Base-by-base conservation (phyloP, 495 filamentous ascomycete species). In the Penicillium turbatum region DNA sequence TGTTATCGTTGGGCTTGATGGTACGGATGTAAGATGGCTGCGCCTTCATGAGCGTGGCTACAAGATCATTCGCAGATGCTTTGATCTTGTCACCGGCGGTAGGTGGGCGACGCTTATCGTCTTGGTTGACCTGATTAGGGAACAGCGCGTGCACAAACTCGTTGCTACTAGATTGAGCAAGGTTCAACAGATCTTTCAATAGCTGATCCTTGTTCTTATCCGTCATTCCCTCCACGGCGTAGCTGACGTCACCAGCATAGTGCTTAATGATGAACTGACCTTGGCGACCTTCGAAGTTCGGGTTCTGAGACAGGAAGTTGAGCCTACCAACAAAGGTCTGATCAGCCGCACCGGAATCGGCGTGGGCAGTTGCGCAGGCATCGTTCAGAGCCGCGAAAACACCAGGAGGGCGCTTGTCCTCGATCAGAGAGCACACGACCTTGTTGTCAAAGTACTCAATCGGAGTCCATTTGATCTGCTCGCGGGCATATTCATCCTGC, bases 371-470 rank as follows among this genome's bases (percentile, higher is more conserved):
- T 48, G 91, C 93, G 61, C 95, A 97, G 29, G 95, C 95, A 71
- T 99, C 95, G 57, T 99, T 99, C 68, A 99, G 71, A 2, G 90
- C 92, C 11, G 95, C 90, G 69, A 99, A 97, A 17, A 99, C 86
- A 59, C 95, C 95, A 2, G 92, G 88, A 13, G 95, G 95, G 29
- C 90, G 78, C 70, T 87, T 85, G 60, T 93, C 89, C 69, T 97
- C 95, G 59, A 99, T 97, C 62, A 99, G 69, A 51, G 97, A 93
- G 68, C 95, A 99, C 38, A 99, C 95, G 42, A 99, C 83, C 78
- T 97, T 97, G 77, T 99, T 99, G 72, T 99, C 95, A 57, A 99
- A 99, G 73, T 97, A 99, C 59, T 91, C 92, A 78, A 99, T 99
- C 2, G 95, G 95, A 0, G 92, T 97, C 95, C 95, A 99, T 64